phyloP scores from a whole-genome alignment of 129 eudicot genomes.

The Heracleum sosnowskyi region DNA sequence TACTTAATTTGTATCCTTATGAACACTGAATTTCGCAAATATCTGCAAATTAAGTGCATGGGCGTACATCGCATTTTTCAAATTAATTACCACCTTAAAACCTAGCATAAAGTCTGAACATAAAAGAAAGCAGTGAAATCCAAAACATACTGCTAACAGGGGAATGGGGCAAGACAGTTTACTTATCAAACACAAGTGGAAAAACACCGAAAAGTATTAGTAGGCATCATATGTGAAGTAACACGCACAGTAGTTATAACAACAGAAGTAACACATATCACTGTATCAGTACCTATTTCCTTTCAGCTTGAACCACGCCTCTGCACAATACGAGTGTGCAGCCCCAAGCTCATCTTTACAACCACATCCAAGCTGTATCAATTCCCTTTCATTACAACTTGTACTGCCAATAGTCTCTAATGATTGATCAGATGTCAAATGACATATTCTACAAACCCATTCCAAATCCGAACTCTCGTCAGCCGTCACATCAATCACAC shows the following conservation, averaged over 20 bases:
- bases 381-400: slow-evolving; percentile 9
- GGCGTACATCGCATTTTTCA: background rate
- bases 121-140: background rate
- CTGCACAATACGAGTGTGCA: slow-evolving; percentile 57
- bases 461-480: slow-evolving; percentile 16
- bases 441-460: slow-evolving; percentile 57
- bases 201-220: too few species aligned
- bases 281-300: slow-evolving; percentile 44
- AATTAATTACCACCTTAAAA: background rate
- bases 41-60: background rate
- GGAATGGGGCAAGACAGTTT: background rate
- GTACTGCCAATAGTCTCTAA: slow-evolving; percentile 9
- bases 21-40: background rate
- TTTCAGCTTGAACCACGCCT: slow-evolving; percentile 60
- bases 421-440: slow-evolving; percentile 33
- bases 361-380: slow-evolving; percentile 51
- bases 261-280: background rate
- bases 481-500: slow-evolving; percentile 31
- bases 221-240: background rate
- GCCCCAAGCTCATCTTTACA: slow-evolving; percentile 57
- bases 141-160: background rate
- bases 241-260: background rate
- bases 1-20: background rate
- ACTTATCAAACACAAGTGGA: background rate
- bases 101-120: background rate